A percentile compares a stretch with the other conserved stretches of the same genome.
These are phyloP conservation scores for Metschnikowia sp. DNA, from an alignment of 805 yeast genomes.

Conservation along the genomic window DNA sequence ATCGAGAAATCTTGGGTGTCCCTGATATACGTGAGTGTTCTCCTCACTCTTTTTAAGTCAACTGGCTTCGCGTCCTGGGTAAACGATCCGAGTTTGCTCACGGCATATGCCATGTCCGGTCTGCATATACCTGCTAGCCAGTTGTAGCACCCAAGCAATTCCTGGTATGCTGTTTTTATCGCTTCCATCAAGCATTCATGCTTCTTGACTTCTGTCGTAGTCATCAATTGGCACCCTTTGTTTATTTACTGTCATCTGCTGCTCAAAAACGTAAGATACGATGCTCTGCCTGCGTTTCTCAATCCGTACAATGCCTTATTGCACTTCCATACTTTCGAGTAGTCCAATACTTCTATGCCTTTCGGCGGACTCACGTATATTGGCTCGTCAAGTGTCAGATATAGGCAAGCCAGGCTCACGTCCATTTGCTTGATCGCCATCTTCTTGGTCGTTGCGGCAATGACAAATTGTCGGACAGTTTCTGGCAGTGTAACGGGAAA, in stretches of 20 bases:
- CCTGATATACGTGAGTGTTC: background rate
- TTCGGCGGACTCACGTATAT: slow-evolving; percentile 1
- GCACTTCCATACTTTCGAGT: background rate
- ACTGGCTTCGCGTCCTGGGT: background rate
- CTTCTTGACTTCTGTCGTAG: background rate
- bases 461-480: background rate
- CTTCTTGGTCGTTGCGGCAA: background rate
- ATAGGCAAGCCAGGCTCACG: slow-evolving; percentile 2
- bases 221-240: background rate
- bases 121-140: slow-evolving; percentile 1
- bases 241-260: background rate
- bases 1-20: background rate
- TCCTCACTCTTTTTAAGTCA: background rate
- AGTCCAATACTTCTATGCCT: background rate
- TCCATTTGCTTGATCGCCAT: slow-evolving; percentile 1
- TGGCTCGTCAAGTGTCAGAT: slow-evolving; percentile 2
- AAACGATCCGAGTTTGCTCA: slow-evolving; percentile 1
- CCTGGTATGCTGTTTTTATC: background rate
- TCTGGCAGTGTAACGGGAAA: slow-evolving; percentile 3
- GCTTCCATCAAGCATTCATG: background rate
- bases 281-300: slow-evolving; percentile 1
- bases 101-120: slow-evolving; percentile 1
- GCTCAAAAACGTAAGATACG: background rate
- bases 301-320: slow-evolving; percentile 1
- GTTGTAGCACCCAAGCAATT: slow-evolving; percentile 1